Evolutionary conservation across 2,329 filamentous ascomycete species (phyloP).

Genomic region (Dendrostoma leiphaemia): DNA sequence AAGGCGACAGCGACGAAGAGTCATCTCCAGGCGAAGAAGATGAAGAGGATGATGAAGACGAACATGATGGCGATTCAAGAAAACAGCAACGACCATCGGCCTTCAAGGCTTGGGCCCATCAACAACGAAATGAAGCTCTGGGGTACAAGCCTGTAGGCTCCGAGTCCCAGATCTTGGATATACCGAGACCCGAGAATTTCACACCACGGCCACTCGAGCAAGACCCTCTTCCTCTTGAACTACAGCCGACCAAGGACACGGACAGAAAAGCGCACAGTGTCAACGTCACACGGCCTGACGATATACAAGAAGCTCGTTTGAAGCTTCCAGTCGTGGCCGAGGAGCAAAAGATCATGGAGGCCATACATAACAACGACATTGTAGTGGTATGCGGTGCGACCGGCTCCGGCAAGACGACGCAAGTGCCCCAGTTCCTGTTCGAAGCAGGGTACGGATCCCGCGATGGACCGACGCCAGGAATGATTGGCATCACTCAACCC

Average conservation of each 20-base stretch:
- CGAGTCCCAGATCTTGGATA: slow-evolving; percentile 42
- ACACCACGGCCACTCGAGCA: slow-evolving; percentile 65
- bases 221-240: slow-evolving; percentile 67
- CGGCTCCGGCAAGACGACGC: slow-evolving; percentile 96
- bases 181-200: slow-evolving; percentile 61
- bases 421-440: slow-evolving; percentile 93
- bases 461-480: slow-evolving; percentile 76
- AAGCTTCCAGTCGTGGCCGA: slow-evolving; percentile 88
- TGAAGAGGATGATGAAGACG: slow-evolving; percentile 28
- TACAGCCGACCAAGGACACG: slow-evolving; percentile 58
- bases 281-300: slow-evolving; percentile 63
- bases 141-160: slow-evolving; percentile 56
- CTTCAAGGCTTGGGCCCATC: slow-evolving; percentile 91
- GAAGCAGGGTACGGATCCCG: slow-evolving; percentile 87
- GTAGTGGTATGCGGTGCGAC: slow-evolving; percentile 94
- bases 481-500: slow-evolving; percentile 95
- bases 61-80: slow-evolving; percentile 26
- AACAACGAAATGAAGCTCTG: slow-evolving; percentile 79
- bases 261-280: slow-evolving; percentile 76
- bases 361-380: slow-evolving; percentile 85
- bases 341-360: slow-evolving; percentile 97
- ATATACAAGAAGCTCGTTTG: slow-evolving; percentile 75
- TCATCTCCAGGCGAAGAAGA: too few species aligned
- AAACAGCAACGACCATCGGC: slow-evolving; percentile 52
- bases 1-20: slow-evolving; percentile 29